These are phyloP conservation scores for Hortaea werneckii DNA, from an alignment of 2,329 filamentous ascomycete species.

Conservation along the genomic window DNA sequence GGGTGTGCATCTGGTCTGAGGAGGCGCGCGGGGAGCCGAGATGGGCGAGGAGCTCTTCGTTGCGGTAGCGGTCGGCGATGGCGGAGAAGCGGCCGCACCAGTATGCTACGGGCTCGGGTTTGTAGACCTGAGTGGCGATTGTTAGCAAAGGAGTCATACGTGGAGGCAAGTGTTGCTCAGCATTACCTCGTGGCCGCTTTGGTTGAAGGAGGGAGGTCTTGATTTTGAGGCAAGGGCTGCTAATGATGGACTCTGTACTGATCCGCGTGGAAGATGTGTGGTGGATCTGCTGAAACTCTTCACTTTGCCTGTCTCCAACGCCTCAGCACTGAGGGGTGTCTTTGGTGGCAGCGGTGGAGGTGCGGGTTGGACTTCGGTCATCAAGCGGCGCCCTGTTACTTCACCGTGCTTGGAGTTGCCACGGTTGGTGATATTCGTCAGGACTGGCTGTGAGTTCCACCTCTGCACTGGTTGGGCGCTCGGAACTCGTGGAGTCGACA, in stretches of 20 bases:
- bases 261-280: neutral
- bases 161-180: too few species aligned
- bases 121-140: conserved; percentile 5
- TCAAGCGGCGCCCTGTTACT: conserved; percentile 22
- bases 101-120: conserved; percentile 37
- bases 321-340: conserved; percentile 10
- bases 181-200: conserved; percentile 1
- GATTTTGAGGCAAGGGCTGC: neutral
- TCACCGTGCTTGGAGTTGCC: conserved; percentile 14
- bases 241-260: neutral
- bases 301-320: conserved; percentile 5
- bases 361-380: conserved; percentile 20
- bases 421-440: conserved; percentile 15
- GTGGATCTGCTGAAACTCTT: neutral
- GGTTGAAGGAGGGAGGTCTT: neutral
- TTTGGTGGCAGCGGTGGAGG: conserved; percentile 15
- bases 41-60: conserved; percentile 29
- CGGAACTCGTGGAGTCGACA: conserved; percentile 10
- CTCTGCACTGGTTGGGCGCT: conserved; percentile 14
- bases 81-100: conserved; percentile 54
- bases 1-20: conserved; percentile 21
- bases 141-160: too few species aligned
- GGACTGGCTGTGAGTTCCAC: conserved; percentile 24
- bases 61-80: conserved; percentile 45
- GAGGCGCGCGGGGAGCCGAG: conserved; percentile 32